A percentile compares a stretch with the other conserved stretches of the same genome.
These are phyloP conservation scores for Talaromyces sp. DNA, from an alignment of 2,329 filamentous ascomycete species.

Conservation along the genomic window DNA sequence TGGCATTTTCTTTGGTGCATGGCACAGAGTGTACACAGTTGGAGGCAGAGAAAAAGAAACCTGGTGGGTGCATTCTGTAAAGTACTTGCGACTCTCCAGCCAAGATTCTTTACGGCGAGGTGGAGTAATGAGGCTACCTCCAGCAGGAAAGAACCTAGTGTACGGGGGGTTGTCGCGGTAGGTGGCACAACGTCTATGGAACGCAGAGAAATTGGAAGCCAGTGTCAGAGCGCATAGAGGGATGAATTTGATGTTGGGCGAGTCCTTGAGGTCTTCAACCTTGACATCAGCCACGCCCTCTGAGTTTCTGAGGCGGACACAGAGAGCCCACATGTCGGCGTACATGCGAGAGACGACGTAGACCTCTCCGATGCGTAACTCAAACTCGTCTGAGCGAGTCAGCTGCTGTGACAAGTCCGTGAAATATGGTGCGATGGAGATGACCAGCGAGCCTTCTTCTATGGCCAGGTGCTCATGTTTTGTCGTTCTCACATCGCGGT, in stretches of 20 bases:
- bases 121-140: slow-evolving; percentile 27
- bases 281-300: slow-evolving; percentile 12
- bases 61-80: slow-evolving; percentile 16
- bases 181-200: slow-evolving; percentile 22
- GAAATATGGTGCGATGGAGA: slow-evolving; percentile 27
- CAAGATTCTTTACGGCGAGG: slow-evolving; percentile 28
- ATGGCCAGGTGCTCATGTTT: slow-evolving; percentile 27
- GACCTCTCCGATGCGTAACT: slow-evolving; percentile 28
- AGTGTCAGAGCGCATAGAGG: slow-evolving; percentile 34
- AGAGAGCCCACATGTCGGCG: slow-evolving; percentile 35
- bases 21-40: slow-evolving; percentile 22
- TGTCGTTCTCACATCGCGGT: slow-evolving; percentile 27
- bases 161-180: slow-evolving; percentile 8
- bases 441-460: slow-evolving; percentile 31
- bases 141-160: slow-evolving; percentile 23
- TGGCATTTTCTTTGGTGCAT: slow-evolving; percentile 10
- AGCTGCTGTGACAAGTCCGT: slow-evolving; percentile 21
- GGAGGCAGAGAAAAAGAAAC: slow-evolving; percentile 21
- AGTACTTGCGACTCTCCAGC: slow-evolving; percentile 24
- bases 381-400: slow-evolving; percentile 27
- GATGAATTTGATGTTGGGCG: slow-evolving; percentile 27
- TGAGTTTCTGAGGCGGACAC: slow-evolving; percentile 26
- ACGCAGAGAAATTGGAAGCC: slow-evolving; percentile 30
- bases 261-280: slow-evolving; percentile 4
- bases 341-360: slow-evolving; percentile 33